phyloP scores from a whole-genome alignment of 257 asterid species.

The Rauvolfia tetraphylla region DNA sequence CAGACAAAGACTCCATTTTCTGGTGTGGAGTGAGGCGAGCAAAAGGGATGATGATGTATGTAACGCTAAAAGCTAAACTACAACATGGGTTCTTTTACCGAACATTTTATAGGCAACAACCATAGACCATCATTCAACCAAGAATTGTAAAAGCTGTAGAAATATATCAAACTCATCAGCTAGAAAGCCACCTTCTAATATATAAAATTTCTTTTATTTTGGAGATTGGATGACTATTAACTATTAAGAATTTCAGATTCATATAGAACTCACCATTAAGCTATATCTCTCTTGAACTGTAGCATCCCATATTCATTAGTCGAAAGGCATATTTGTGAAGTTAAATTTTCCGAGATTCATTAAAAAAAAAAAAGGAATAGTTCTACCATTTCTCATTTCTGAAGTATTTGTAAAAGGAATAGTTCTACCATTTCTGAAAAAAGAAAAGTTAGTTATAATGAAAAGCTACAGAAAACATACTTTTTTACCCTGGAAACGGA shows the following conservation, averaged over 20 bases:
- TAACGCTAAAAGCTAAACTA: background rate
- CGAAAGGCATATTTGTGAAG: too few species aligned
- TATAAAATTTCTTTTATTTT: too few species aligned
- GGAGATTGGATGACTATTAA: background rate
- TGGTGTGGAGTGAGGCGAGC: too few species aligned
- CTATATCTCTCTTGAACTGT: background rate
- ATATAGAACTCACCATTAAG: background rate
- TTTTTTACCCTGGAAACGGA: too few species aligned
- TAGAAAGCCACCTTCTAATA: background rate
- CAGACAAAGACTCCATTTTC: slow-evolving; percentile 8
- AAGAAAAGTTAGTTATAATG: too few species aligned
- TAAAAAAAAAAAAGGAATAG: too few species aligned
- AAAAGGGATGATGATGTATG: background rate
- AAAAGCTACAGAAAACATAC: too few species aligned
- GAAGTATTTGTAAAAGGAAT: too few species aligned
- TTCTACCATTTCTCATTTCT: too few species aligned
- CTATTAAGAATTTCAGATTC: background rate
- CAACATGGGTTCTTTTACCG: background rate
- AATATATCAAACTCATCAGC: background rate
- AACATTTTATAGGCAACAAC: background rate
- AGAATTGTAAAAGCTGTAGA: background rate
- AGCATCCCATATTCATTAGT: too few species aligned
- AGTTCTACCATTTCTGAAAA: too few species aligned
- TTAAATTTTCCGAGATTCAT: too few species aligned
- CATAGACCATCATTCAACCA: background rate